These are phyloP conservation scores for Leishmania braziliensis DNA, from an alignment of 208 protist species.

Conservation along the genomic window DNA sequence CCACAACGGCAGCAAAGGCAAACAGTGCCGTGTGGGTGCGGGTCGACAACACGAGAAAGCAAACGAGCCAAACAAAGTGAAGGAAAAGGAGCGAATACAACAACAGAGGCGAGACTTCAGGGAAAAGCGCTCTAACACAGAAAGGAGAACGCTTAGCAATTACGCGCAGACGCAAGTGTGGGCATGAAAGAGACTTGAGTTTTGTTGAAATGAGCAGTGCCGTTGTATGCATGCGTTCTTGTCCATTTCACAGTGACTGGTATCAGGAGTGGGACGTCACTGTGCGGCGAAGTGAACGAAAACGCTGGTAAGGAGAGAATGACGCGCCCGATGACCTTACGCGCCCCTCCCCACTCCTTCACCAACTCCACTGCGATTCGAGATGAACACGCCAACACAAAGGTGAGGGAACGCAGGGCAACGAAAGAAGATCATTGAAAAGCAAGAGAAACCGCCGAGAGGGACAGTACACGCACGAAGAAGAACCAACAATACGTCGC, in stretches of 20 bases:
- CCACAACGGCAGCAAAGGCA: neutral
- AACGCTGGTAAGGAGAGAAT: neutral
- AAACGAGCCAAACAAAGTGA: neutral
- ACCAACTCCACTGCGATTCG: neutral
- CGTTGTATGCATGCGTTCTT: neutral
- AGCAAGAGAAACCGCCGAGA: neutral
- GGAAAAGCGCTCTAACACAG: neutral
- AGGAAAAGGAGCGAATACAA: neutral
- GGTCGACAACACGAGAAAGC: neutral
- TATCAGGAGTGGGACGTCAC: neutral
- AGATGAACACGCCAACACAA: neutral
- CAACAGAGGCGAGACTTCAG: neutral
- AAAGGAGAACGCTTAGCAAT: neutral
- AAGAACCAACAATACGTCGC: neutral
- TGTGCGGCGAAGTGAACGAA: neutral
- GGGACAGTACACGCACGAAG: neutral
- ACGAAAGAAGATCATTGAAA: neutral
- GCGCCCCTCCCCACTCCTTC: neutral
- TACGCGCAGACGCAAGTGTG: neutral
- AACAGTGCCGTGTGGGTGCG: neutral
- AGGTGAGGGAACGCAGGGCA: neutral
- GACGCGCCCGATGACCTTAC: neutral
- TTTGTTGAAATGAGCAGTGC: neutral
- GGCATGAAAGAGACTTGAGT: neutral
- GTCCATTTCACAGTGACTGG: neutral